phyloP scores from a whole-genome alignment of 495 filamentous ascomycete species.

The Neurospora tetrasperma region DNA sequence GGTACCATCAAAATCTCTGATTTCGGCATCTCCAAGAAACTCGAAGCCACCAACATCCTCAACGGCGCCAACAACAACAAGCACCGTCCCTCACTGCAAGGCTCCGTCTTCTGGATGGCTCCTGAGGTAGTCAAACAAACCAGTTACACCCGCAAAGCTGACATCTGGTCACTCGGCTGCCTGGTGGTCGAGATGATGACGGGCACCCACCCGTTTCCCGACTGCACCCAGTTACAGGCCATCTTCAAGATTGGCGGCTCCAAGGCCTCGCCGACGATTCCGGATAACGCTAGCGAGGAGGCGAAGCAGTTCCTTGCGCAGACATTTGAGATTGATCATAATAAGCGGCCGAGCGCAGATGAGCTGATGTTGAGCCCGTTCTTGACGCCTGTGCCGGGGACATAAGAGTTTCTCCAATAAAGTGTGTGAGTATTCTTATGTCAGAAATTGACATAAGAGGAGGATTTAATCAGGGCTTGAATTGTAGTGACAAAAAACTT shows the following conservation, averaged over 20 bases:
- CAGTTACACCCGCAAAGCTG: constrained; percentile 96
- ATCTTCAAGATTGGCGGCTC: constrained; percentile 96
- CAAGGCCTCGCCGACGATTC: constrained; percentile 80
- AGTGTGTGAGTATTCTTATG: not conserved
- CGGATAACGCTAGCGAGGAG: constrained; percentile 74
- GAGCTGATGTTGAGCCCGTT: constrained; percentile 78
- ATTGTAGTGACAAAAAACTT: not conserved
- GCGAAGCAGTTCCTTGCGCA: constrained; percentile 74
- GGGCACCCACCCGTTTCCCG: constrained; percentile 89
- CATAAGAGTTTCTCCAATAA: constrained; percentile 22
- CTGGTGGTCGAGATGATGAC: constrained; percentile 99
- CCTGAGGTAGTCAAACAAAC: constrained; percentile 97
- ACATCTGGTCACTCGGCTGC: constrained; percentile 97
- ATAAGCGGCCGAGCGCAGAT: constrained; percentile 81
- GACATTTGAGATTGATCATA: constrained; percentile 93
- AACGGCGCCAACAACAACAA: constrained; percentile 55
- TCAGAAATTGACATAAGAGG: not conserved
- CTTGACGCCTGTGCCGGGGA: constrained; percentile 43
- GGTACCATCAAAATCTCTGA: constrained; percentile 99
- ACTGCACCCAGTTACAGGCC: constrained; percentile 92
- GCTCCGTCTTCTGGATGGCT: constrained; percentile 99
- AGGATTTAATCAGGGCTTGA: not conserved
- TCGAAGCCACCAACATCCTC: constrained; percentile 35
- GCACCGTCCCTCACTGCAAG: constrained; percentile 86
- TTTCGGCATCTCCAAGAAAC: constrained; percentile 93